Percentiles rank a stretch among this genome's conserved stretches.
Conservation (phyloP, 176 grass and related monocot species). For the Hsuehochloa calcarea region DNA sequence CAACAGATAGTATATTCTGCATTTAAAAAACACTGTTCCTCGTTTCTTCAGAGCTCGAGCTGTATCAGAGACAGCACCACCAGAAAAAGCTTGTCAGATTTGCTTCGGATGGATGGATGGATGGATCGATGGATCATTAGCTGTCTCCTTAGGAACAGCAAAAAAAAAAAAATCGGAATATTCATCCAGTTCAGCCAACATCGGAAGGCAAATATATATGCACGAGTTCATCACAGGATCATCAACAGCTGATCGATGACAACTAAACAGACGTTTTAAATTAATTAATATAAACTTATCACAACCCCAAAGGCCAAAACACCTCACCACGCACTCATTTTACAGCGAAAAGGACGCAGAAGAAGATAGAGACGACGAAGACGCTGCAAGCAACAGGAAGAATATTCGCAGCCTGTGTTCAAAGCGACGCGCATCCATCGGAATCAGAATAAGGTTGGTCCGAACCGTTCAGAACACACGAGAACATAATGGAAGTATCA, state of each 20-base stretch:
- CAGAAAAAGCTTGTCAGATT: neutral
- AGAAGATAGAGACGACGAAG: slow-evolving; percentile 8
- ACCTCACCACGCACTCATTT: slow-evolving; percentile 15
- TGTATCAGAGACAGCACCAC: slow-evolving; percentile 8
- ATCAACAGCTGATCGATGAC: slow-evolving; percentile 13
- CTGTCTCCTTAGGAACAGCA: neutral
- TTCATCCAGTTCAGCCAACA: slow-evolving; percentile 5
- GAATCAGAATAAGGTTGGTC: too few species aligned
- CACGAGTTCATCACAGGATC: neutral
- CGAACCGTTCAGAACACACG: too few species aligned
- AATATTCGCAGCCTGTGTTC: slow-evolving; percentile 38
- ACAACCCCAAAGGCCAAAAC: neutral
- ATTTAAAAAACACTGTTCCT: neutral
- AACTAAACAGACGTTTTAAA: neutral
- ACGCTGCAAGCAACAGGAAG: slow-evolving; percentile 51
- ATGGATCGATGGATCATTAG: neutral
- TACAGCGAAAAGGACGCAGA: slow-evolving; percentile 27
- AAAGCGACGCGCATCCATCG: slow-evolving; percentile 2
- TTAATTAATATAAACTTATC: slow-evolving; percentile 15
- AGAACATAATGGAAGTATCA: too few species aligned
- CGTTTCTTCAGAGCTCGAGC: neutral
- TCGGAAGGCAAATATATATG: neutral
- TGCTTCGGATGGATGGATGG: neutral
- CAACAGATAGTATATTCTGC: too few species aligned
- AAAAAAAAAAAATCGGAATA: slow-evolving; percentile 14